Conservation (phyloP, 495 filamentous ascomycete genomes). For the Astrothelium subdiscretum region DNA sequence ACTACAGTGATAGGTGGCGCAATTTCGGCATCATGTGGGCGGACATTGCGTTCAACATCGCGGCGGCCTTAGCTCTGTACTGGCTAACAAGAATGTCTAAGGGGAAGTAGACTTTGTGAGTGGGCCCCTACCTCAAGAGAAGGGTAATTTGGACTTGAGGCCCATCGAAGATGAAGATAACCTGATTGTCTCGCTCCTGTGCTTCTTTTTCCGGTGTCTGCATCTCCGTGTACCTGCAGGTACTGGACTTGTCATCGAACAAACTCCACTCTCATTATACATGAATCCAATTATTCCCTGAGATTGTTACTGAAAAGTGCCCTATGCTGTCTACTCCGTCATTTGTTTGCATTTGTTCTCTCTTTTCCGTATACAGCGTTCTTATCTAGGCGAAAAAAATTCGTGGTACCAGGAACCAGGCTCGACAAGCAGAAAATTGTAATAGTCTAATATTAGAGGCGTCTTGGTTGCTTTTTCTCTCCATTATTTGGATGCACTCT, state of each 20-base stretch:
- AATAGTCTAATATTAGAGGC: neutral
- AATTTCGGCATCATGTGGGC: constrained; percentile 61
- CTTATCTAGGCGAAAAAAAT: too few species aligned
- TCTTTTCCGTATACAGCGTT: too few species aligned
- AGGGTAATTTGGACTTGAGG: neutral
- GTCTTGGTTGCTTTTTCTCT: neutral
- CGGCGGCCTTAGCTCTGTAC: constrained; percentile 61
- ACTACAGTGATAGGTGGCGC: constrained; percentile 51
- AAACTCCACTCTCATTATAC: neutral
- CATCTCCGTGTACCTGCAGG: neutral
- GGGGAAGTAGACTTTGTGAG: neutral
- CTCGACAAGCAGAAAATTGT: neutral
- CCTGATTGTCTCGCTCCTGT: neutral
- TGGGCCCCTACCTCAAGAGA: neutral
- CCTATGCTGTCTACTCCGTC: too few species aligned
- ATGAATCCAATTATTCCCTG: too few species aligned
- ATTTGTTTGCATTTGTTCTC: too few species aligned
- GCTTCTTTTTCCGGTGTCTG: neutral
- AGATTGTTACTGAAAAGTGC: too few species aligned
- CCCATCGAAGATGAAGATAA: neutral
- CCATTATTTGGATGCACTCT: neutral
- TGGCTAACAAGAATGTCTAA: constrained; percentile 33
- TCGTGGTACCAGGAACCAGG: too few species aligned
- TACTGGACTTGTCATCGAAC: neutral
- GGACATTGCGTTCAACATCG: constrained; percentile 68